Evolutionary conservation across 192 early-diverging fungal genomes (phyloP).

Genomic region (Jimgerdemannia lactiflua): DNA sequence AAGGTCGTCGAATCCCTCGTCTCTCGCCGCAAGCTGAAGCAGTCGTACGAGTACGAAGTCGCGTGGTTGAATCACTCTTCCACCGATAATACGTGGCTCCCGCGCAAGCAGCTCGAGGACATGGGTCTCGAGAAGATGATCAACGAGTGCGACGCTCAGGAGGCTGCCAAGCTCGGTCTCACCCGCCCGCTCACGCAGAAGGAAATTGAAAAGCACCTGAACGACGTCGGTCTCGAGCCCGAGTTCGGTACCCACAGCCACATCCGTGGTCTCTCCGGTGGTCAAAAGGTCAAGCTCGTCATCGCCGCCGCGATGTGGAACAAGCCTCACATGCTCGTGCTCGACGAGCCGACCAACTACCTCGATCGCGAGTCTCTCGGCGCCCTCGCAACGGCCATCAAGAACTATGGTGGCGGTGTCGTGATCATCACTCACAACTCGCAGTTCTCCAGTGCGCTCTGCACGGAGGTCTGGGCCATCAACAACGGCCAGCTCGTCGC

Average conservation of each 20-base stretch:
- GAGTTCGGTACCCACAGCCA: slow-evolving; percentile 72
- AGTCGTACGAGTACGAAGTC: slow-evolving; percentile 82
- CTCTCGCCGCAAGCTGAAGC: slow-evolving; percentile 78
- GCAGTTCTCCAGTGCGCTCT: slow-evolving; percentile 74
- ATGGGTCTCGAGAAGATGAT: slow-evolving; percentile 77
- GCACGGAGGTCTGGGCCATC: slow-evolving; percentile 73
- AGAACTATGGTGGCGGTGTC: slow-evolving; percentile 76
- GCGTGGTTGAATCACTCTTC: slow-evolving; percentile 62
- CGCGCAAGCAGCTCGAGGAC: slow-evolving; percentile 67
- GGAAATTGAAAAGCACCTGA: slow-evolving; percentile 71
- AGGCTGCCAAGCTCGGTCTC: slow-evolving; percentile 73
- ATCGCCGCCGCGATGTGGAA: slow-evolving; percentile 84
- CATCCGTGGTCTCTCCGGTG: slow-evolving; percentile 70
- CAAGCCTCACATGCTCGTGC: slow-evolving; percentile 87
- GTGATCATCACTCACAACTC: slow-evolving; percentile 83
- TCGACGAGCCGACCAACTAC: slow-evolving; percentile 86
- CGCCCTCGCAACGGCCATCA: slow-evolving; percentile 70
- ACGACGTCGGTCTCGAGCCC: slow-evolving; percentile 71
- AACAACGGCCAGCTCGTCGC: slow-evolving; percentile 54
- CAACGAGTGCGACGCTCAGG: slow-evolving; percentile 71
- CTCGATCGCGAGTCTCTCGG: slow-evolving; percentile 63
- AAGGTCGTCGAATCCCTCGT: slow-evolving; percentile 56
- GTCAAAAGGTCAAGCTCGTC: slow-evolving; percentile 87
- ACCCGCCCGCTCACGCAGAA: slow-evolving; percentile 68
- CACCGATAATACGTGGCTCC: slow-evolving; percentile 71